phyloP scores from a whole-genome alignment of 768 basidiomycete species.

The Boletales sp. region DNA sequence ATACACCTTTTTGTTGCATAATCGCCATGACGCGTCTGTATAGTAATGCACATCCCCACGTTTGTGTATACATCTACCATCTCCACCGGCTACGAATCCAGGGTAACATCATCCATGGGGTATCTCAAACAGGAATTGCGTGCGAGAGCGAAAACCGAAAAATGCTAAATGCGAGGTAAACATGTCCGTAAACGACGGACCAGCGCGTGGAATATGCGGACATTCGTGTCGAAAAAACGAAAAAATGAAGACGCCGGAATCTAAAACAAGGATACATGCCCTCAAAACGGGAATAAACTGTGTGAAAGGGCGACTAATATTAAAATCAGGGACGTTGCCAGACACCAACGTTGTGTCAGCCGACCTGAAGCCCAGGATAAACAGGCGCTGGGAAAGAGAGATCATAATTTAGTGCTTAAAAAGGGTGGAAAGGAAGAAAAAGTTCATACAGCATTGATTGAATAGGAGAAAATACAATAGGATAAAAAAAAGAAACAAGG shows the following conservation, averaged over 20 bases:
- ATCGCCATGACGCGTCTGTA: too few species aligned
- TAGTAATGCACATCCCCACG: too few species aligned
- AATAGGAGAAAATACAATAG: slow-evolving; percentile 27
- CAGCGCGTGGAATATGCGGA: not conserved
- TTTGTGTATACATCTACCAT: too few species aligned
- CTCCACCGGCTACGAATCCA: too few species aligned
- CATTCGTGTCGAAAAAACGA: not conserved
- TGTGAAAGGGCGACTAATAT: not conserved
- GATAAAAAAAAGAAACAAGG: slow-evolving; percentile 10
- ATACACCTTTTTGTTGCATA: too few species aligned
- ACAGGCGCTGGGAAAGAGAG: slow-evolving; percentile 1
- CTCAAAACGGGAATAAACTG: not conserved
- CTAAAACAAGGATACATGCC: not conserved
- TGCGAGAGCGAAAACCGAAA: too few species aligned
- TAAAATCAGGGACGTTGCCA: too few species aligned
- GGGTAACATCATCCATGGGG: too few species aligned
- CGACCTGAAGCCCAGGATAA: slow-evolving; percentile 5
- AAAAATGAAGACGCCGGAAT: too few species aligned
- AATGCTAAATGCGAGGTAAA: too few species aligned
- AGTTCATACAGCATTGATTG: slow-evolving; percentile 10
- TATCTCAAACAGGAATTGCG: too few species aligned
- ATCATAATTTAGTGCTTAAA: slow-evolving; percentile 19
- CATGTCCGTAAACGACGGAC: too few species aligned
- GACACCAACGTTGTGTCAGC: not conserved
- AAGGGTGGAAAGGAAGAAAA: not conserved